A percentile compares a stretch with the other conserved stretches of the same genome.
These are phyloP conservation scores for Sclerotinia nivalis DNA, from an alignment of 2,329 filamentous ascomycete species.

Conservation along the genomic window DNA sequence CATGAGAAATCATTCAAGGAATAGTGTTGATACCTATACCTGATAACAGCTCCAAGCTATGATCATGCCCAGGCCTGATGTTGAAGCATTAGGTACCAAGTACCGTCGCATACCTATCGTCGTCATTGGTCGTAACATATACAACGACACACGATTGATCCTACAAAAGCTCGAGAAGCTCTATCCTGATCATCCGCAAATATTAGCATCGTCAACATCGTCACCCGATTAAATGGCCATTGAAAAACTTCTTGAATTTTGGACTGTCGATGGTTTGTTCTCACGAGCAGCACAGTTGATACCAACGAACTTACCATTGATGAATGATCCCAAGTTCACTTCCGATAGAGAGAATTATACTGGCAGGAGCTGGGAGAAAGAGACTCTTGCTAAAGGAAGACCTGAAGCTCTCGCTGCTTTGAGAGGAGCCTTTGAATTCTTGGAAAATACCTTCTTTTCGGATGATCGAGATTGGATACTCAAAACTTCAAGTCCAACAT, in stretches of 20 bases:
- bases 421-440: slow-evolving; percentile 53
- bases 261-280: slow-evolving; percentile 50
- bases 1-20: too few relatives aligned
- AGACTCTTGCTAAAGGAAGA: slow-evolving; percentile 46
- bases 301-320: slow-evolving; percentile 18
- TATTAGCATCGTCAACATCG: not conserved
- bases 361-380: slow-evolving; percentile 46
- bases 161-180: slow-evolving; percentile 61
- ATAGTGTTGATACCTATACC: too few relatives aligned
- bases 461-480: slow-evolving; percentile 69
- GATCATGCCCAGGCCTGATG: slow-evolving; percentile 65
- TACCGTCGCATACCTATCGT: slow-evolving; percentile 72
- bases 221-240: slow-evolving; percentile 36
- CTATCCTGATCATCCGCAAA: slow-evolving; percentile 44
- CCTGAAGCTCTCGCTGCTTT: slow-evolving; percentile 60
- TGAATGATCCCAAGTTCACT: slow-evolving; percentile 59
- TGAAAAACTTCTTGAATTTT: slow-evolving; percentile 56
- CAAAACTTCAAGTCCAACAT: slow-evolving; percentile 50
- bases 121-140: slow-evolving; percentile 65
- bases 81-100: slow-evolving; percentile 59
- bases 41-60: slow-evolving; percentile 54
- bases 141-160: slow-evolving; percentile 70
- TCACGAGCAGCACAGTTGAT: slow-evolving; percentile 2
- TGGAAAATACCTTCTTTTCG: slow-evolving; percentile 63
- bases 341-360: slow-evolving; percentile 56